A percentile compares a stretch with the other conserved stretches of the same genome.
phyloP scores from a whole-genome alignment of 1,284 basidiomycete genomes.

The Cryptococcus sp. region DNA sequence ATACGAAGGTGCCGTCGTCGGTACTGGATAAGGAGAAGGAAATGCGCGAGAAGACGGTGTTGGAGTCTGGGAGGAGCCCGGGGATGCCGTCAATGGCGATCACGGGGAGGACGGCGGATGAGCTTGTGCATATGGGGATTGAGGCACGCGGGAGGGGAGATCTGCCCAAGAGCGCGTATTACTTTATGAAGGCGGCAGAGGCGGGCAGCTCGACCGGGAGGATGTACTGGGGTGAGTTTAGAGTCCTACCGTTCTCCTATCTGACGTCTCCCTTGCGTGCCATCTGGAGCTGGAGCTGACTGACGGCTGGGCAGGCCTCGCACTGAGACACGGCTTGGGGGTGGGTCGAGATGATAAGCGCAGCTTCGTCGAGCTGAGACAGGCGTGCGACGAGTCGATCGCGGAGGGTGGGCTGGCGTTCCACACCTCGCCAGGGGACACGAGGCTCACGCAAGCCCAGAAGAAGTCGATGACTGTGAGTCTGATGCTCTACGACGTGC shows the following conservation, averaged over 20 bases:
- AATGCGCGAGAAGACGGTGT: slow-evolving; percentile 15
- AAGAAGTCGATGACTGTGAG: slow-evolving; percentile 36
- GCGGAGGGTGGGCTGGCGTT: slow-evolving; percentile 31
- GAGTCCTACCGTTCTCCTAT: neutral
- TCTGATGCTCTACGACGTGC: no score
- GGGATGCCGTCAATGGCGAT: neutral
- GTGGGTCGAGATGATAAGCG: slow-evolving; percentile 41
- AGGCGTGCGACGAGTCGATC: slow-evolving; percentile 41
- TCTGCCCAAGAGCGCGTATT: slow-evolving; percentile 42
- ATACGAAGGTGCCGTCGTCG: slow-evolving; percentile 34
- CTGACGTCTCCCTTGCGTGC: neutral
- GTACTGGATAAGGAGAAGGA: slow-evolving; percentile 18
- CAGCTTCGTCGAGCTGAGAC: slow-evolving; percentile 39
- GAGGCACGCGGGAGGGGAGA: slow-evolving; percentile 40
- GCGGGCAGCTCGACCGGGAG: slow-evolving; percentile 42
- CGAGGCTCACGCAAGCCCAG: slow-evolving; percentile 29
- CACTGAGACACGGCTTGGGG: slow-evolving; percentile 46
- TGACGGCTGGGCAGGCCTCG: slow-evolving; percentile 26
- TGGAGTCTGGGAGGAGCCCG: slow-evolving; percentile 7
- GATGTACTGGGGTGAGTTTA: slow-evolving; percentile 44
- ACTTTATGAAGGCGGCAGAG: slow-evolving; percentile 48
- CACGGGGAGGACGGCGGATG: slow-evolving; percentile 18
- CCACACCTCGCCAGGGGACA: slow-evolving; percentile 25
- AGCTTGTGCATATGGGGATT: slow-evolving; percentile 33
- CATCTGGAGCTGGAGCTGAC: neutral